phyloP scores from a whole-genome alignment of 768 basidiomycete genomes.

The Holtermannia corniformis region DNA sequence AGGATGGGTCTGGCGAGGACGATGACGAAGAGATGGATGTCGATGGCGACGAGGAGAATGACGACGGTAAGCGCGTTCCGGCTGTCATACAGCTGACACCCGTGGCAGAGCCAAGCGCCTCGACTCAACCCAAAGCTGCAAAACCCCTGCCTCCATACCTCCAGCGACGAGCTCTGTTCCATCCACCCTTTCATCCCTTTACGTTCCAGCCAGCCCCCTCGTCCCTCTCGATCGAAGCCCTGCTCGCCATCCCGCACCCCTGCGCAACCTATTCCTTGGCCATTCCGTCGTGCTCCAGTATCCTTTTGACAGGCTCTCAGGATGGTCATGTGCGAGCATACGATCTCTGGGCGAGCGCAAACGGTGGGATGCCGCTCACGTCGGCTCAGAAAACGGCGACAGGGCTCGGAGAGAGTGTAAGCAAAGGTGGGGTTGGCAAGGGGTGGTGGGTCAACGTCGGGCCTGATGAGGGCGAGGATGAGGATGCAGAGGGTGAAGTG shows the following conservation, averaged over 20 bases:
- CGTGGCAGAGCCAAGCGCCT: constrained; percentile 4
- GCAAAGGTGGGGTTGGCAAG: constrained; percentile 75
- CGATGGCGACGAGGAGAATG: constrained; percentile 13
- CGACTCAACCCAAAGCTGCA: constrained; percentile 2
- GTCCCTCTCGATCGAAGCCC: constrained; percentile 76
- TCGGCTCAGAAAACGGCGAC: constrained; percentile 82
- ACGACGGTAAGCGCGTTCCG: constrained; percentile 14
- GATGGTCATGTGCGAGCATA: constrained; percentile 90
- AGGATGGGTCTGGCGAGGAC: constrained; percentile 14
- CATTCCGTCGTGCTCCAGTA: constrained; percentile 73
- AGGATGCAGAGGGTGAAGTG: constrained; percentile 9
- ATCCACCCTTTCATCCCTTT: constrained; percentile 17
- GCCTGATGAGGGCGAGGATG: constrained; percentile 41
- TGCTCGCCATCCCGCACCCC: constrained; percentile 83
- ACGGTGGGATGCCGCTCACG: constrained; percentile 75
- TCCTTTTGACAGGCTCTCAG: constrained; percentile 80
- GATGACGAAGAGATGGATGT: constrained; percentile 17
- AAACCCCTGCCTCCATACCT: constrained; percentile 30
- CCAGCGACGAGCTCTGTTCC: constrained; percentile 35
- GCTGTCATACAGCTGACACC: constrained; percentile 6
- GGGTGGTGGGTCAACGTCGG: constrained; percentile 79
- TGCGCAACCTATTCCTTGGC: constrained; percentile 80
- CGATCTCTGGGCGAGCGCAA: constrained; percentile 79
- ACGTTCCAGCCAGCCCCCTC: constrained; percentile 34
- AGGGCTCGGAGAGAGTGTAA: constrained; percentile 80